phyloP scores from a whole-genome alignment of 495 filamentous ascomycete genomes.

The Rusavskia elegans region DNA sequence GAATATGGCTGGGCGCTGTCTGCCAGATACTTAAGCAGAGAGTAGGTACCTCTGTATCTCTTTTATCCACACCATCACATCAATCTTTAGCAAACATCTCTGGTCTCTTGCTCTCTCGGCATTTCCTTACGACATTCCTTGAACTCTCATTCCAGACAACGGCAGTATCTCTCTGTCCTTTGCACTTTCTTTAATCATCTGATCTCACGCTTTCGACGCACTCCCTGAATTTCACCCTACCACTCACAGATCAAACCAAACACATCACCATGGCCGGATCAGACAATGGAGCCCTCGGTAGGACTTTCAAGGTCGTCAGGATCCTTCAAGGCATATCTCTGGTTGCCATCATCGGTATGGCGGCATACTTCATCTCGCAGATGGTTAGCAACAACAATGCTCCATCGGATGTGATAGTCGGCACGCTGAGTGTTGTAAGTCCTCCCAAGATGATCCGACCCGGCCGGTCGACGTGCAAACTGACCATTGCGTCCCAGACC shows the following conservation, averaged over 20 bases:
- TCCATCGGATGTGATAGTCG: slow-evolving; percentile 58
- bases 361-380: slow-evolving; percentile 65
- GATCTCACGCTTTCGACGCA: neutral
- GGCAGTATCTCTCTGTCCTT: neutral
- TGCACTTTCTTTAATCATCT: neutral
- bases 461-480: neutral
- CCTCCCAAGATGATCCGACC: neutral
- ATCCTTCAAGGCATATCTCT: slow-evolving; percentile 55
- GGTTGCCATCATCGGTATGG: slow-evolving; percentile 65
- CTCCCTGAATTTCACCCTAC: neutral
- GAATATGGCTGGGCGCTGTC: neutral
- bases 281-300: slow-evolving; percentile 58
- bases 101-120: slow-evolving; percentile 5
- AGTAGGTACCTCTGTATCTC: slow-evolving; percentile 5
- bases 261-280: slow-evolving; percentile 28
- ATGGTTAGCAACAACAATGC: slow-evolving; percentile 47
- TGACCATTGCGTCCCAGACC: slow-evolving; percentile 29
- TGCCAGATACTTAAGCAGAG: slow-evolving; percentile 8
- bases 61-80: slow-evolving; percentile 5
- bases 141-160: neutral
- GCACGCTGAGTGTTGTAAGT: slow-evolving; percentile 64
- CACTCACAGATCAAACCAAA: neutral
- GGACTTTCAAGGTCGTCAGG: slow-evolving; percentile 59
- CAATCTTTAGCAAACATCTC: slow-evolving; percentile 7
- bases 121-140: slow-evolving; percentile 17